These are phyloP conservation scores for Quercus cerris DNA, from an alignment of 306 rosid species.

Conservation along the genomic window DNA sequence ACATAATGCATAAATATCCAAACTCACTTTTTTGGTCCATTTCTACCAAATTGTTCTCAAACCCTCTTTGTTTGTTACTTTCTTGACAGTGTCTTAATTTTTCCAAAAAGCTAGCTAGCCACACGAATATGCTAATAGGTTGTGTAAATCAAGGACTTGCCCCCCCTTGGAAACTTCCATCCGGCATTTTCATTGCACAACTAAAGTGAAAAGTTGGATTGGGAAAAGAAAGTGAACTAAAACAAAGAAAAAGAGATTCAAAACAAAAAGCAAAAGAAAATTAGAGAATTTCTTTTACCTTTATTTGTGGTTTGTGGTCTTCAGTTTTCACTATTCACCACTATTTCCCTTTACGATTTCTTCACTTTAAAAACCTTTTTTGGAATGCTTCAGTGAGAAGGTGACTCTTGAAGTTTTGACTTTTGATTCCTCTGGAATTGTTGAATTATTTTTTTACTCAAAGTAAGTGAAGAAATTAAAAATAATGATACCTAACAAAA, in stretches of 20 bases:
- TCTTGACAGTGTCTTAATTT: too few species aligned
- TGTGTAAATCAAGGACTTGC: not conserved
- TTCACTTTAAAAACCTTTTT: not conserved
- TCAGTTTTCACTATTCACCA: constrained; percentile 4
- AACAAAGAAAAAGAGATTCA: constrained; percentile 17
- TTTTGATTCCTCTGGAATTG: too few species aligned
- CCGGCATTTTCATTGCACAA: not conserved
- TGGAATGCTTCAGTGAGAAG: not conserved
- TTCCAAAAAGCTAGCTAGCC: too few species aligned
- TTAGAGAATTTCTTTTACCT: constrained; percentile 23
- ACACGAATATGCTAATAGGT: not conserved
- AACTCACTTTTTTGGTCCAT: too few species aligned
- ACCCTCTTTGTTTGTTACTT: too few species aligned
- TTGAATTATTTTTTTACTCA: too few species aligned
- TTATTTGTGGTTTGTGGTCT: not conserved
- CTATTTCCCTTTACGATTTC: constrained; percentile 29
- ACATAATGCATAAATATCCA: too few species aligned
- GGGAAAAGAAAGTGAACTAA: constrained; percentile 19
- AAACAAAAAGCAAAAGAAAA: not conserved
- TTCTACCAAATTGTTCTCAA: too few species aligned
- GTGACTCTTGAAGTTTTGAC: not conserved
- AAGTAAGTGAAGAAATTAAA: too few species aligned
- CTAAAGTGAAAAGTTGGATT: not conserved
- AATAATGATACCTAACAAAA: too few species aligned
- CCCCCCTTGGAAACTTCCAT: not conserved